phyloP scores from a whole-genome alignment of 345 rosid species.

The Camelina sativa region DNA sequence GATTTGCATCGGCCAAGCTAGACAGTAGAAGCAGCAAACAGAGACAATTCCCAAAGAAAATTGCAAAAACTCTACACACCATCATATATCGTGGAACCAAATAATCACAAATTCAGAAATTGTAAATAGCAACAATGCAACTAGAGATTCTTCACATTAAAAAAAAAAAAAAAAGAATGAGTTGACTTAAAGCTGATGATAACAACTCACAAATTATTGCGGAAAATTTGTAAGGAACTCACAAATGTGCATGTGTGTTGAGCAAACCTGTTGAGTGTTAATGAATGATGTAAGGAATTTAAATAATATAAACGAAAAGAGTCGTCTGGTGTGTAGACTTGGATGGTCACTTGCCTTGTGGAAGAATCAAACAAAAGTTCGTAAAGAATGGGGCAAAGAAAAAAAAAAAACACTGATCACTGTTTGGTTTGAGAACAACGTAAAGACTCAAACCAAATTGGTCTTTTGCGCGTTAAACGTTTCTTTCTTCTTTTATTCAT shows the following conservation, averaged over 20 bases:
- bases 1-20: constrained; percentile 19
- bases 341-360: neutral
- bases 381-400: neutral
- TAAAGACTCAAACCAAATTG: neutral
- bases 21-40: neutral
- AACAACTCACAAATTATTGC: neutral
- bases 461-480: neutral
- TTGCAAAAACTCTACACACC: neutral
- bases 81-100: neutral
- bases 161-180: neutral
- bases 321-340: neutral
- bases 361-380: neutral
- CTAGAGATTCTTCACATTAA: neutral
- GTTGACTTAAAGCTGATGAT: neutral
- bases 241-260: neutral
- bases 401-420: neutral
- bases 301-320: too few relatives aligned
- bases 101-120: neutral
- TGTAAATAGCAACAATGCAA: neutral
- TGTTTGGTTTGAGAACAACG: too few relatives aligned
- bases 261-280: neutral
- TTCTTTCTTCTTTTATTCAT: neutral
- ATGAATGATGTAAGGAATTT: neutral
- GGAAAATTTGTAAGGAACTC: neutral
- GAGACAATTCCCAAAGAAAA: neutral